Conservation (phyloP, 805 yeast species). For the Ogataea neopini region DNA sequence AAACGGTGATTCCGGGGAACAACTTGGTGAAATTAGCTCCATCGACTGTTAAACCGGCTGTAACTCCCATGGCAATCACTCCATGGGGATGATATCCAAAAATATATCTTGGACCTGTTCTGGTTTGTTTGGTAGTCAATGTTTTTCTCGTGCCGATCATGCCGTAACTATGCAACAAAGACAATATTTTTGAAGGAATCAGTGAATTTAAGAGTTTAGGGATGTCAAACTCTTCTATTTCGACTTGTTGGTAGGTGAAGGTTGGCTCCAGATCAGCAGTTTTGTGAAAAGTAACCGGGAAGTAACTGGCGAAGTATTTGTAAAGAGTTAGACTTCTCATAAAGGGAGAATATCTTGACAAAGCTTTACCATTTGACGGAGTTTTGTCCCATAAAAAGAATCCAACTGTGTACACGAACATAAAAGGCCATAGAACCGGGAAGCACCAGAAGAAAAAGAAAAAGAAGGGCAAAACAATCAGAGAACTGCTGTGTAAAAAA, state of each 20-base stretch:
- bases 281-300: constrained; percentile 74
- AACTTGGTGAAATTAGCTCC: constrained; percentile 66
- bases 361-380: constrained; percentile 72
- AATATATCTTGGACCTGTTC: constrained; percentile 73
- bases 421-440: constrained; percentile 55
- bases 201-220: constrained; percentile 1
- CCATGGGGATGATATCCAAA: constrained; percentile 98
- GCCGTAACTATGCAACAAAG: not conserved
- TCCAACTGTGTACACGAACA: constrained; percentile 60
- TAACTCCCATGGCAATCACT: constrained; percentile 86
- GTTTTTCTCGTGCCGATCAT: constrained; percentile 1
- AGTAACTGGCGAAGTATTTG: constrained; percentile 74
- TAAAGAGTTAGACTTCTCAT: constrained; percentile 61
- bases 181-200: constrained; percentile 10
- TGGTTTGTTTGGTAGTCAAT: constrained; percentile 28
- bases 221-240: constrained; percentile 10
- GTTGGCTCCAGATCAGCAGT: constrained; percentile 75
- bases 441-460: constrained; percentile 60
- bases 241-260: constrained; percentile 37
- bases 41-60: constrained; percentile 82
- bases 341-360: constrained; percentile 54
- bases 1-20: constrained; percentile 83
- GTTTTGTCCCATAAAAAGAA: constrained; percentile 63
- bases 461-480: constrained; percentile 56
- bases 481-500: constrained; percentile 71